These are phyloP conservation scores for Chrysosporium keratinophilum DNA, from an alignment of 2,329 filamentous ascomycete species.

Conservation along the genomic window DNA sequence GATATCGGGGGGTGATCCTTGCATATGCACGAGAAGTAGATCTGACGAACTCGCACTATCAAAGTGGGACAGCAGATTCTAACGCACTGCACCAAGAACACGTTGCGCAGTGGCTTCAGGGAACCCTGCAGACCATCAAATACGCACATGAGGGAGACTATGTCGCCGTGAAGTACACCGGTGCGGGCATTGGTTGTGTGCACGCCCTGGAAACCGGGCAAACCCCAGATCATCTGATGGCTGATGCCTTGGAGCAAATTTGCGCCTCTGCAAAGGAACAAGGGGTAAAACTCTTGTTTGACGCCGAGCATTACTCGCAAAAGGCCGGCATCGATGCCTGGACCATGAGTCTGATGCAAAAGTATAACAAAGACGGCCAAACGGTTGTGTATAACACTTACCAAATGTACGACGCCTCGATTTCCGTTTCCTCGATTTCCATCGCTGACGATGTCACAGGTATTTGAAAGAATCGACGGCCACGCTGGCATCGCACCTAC, in stretches of 20 bases:
- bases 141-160: slow-evolving; percentile 45
- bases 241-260: slow-evolving; percentile 20
- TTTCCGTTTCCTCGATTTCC: neutral
- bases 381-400: slow-evolving; percentile 47
- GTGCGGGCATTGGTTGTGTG: slow-evolving; percentile 45
- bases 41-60: slow-evolving; percentile 30
- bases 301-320: slow-evolving; percentile 46
- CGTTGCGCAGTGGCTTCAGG: slow-evolving; percentile 42
- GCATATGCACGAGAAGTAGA: slow-evolving; percentile 49
- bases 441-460: slow-evolving; percentile 11
- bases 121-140: slow-evolving; percentile 44
- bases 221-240: slow-evolving; percentile 14
- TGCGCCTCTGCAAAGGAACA: slow-evolving; percentile 6
- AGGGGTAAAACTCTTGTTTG: slow-evolving; percentile 40
- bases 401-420: slow-evolving; percentile 33
- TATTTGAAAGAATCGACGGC: slow-evolving; percentile 40
- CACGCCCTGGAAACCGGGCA: slow-evolving; percentile 14
- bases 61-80: slow-evolving; percentile 24
- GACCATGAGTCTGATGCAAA: slow-evolving; percentile 45
- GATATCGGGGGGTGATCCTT: slow-evolving; percentile 45
- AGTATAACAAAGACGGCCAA: slow-evolving; percentile 38
- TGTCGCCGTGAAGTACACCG: slow-evolving; percentile 55
- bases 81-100: slow-evolving; percentile 24
- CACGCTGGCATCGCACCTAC: slow-evolving; percentile 39
- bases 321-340: slow-evolving; percentile 44